Evolutionary conservation across 2,329 filamentous ascomycete species (phyloP).

Genomic region (Lasiodiplodia sp.): DNA sequence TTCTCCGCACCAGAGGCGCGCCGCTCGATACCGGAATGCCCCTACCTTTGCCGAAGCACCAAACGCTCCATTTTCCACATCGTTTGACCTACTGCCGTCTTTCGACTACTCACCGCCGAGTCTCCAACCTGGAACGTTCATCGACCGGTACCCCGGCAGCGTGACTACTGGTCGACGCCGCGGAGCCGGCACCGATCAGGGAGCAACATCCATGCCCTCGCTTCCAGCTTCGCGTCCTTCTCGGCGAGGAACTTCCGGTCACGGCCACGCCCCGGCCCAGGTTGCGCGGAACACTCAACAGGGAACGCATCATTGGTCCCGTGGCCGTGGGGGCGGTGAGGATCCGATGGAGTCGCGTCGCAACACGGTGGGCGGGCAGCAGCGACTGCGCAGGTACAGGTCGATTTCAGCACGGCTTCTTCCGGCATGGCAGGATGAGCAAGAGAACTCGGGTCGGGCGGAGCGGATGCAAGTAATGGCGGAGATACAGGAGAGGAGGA

Average conservation of each 20-base stretch:
- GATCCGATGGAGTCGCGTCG: slow-evolving; percentile 19
- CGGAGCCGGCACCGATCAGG: slow-evolving; percentile 10
- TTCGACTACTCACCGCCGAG: slow-evolving; percentile 25
- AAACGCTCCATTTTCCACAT: slow-evolving; percentile 19
- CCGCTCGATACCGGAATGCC: slow-evolving; percentile 24
- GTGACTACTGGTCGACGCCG: slow-evolving; percentile 7
- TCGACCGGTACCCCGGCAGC: slow-evolving; percentile 22
- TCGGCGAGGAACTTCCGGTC: slow-evolving; percentile 25
- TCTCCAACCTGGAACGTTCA: slow-evolving; percentile 23
- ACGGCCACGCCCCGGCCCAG: slow-evolving; percentile 15
- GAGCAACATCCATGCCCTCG: slow-evolving; percentile 29
- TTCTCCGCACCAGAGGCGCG: slow-evolving; percentile 22
- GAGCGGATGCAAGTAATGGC: slow-evolving; percentile 39
- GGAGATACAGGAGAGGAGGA: slow-evolving; percentile 31
- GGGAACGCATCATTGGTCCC: slow-evolving; percentile 1
- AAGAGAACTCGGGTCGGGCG: slow-evolving; percentile 44
- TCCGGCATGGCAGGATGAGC: slow-evolving; percentile 38
- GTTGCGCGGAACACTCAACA: slow-evolving; percentile 8
- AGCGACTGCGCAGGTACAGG: slow-evolving; percentile 17
- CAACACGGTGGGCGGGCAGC: slow-evolving; percentile 25
- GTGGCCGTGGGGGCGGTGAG: slow-evolving; percentile 6
- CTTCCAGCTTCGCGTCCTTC: slow-evolving; percentile 22
- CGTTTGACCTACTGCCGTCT: slow-evolving; percentile 21
- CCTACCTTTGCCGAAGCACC: slow-evolving; percentile 27
- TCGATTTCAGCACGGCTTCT: slow-evolving; percentile 30